Evolutionary conservation across 169 alveolate species (phyloP).

Genomic region (Cryptosporidium tyzzeri): DNA sequence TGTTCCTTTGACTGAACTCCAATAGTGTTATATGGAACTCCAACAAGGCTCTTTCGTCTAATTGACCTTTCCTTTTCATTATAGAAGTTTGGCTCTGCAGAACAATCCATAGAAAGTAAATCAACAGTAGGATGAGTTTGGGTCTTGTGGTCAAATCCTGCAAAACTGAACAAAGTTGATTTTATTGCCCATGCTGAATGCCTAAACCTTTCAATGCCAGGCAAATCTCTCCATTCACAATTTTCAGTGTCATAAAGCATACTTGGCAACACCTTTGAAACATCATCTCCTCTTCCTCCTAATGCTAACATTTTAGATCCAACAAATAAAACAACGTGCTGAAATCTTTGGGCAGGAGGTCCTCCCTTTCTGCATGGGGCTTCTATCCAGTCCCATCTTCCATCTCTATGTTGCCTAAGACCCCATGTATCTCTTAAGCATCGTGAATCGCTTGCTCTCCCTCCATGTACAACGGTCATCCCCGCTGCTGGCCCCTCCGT

Average conservation of each 20-base stretch:
- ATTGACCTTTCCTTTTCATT: conserved; percentile 79
- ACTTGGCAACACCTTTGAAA: conserved; percentile 88
- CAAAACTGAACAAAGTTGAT: conserved; percentile 90
- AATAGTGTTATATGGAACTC: conserved; percentile 51
- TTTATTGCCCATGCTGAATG: conserved; percentile 93
- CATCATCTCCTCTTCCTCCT: conserved; percentile 97
- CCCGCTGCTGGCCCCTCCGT: conserved; percentile 98
- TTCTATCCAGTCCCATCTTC: conserved; percentile 99
- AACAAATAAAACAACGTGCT: conserved; percentile 89
- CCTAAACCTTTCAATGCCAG: conserved; percentile 92
- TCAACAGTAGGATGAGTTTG: conserved; percentile 93
- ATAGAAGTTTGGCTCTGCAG: conserved; percentile 76
- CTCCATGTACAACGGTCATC: conserved; percentile 99
- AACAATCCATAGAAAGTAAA: conserved; percentile 84
- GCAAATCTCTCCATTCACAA: conserved; percentile 93
- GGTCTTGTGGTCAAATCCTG: conserved; percentile 95
- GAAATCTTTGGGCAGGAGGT: conserved; percentile 93
- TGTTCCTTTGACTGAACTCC: conserved; percentile 13
- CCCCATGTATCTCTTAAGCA: conserved; percentile 99
- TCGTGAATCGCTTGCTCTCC: conserved; percentile 94
- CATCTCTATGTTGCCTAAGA: conserved; percentile 98
- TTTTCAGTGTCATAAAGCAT: conserved; percentile 96
- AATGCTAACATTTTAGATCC: conserved; percentile 92
- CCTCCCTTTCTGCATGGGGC: conserved; percentile 94
- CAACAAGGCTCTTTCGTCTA: conserved; percentile 63